Evolutionary conservation across 257 asterid species (phyloP).

Genomic region (Nicotiana paniculata): DNA sequence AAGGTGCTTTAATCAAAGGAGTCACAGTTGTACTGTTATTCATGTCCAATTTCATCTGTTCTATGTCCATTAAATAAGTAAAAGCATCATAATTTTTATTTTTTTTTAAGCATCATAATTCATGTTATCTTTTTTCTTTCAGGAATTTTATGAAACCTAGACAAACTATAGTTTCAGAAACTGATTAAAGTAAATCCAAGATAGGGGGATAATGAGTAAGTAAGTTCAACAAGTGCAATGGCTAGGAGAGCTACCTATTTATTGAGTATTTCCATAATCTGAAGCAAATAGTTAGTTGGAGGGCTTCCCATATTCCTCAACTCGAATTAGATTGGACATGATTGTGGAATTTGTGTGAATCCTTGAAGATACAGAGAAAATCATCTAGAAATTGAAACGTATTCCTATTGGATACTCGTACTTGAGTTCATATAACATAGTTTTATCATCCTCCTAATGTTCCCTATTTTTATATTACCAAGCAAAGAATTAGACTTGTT

Average conservation of each 20-base stretch:
- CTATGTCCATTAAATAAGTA: neutral
- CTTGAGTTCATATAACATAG: neutral
- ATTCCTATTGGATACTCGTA: neutral
- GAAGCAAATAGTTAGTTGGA: neutral
- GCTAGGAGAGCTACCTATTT: neutral
- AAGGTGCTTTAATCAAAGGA: neutral
- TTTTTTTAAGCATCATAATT: neutral
- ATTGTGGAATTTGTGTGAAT: neutral
- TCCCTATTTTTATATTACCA: neutral
- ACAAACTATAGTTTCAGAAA: neutral
- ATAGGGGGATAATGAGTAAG: neutral
- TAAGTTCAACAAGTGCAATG: neutral
- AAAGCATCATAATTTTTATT: neutral
- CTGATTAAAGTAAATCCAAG: neutral
- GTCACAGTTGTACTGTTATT: neutral
- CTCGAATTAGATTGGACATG: neutral
- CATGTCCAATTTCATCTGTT: neutral
- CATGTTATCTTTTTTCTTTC: neutral
- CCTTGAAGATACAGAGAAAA: neutral
- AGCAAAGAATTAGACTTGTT: neutral
- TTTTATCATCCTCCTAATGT: neutral
- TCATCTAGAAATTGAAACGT: neutral
- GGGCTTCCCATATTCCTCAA: neutral
- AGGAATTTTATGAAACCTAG: neutral
- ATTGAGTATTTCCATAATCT: neutral